These are phyloP conservation scores for Glaciozyma martinii DNA, from an alignment of 768 basidiomycete species.

Conservation along the genomic window DNA sequence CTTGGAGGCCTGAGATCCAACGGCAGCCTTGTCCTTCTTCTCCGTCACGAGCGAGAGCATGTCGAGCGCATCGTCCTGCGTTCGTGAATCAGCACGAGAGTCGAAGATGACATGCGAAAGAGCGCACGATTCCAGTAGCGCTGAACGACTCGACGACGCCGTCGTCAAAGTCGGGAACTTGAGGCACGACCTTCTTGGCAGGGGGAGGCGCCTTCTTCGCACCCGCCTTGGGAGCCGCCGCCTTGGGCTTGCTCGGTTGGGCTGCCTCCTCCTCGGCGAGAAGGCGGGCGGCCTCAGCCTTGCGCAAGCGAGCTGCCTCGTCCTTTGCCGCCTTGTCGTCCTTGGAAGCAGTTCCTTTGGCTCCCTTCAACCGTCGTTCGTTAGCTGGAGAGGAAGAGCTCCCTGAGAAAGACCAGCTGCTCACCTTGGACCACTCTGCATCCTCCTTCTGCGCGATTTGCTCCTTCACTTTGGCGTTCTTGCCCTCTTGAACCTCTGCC, in stretches of 20 bases:
- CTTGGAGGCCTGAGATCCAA: conserved; percentile 35
- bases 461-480: conserved; percentile 7
- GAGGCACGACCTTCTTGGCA: conserved; percentile 32
- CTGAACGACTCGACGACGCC: conserved; percentile 17
- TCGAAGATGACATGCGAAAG: background rate
- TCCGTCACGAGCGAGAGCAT: conserved; percentile 42
- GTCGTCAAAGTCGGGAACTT: conserved; percentile 29
- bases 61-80: conserved; percentile 39
- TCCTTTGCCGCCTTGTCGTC: conserved; percentile 29
- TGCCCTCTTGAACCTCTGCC: background rate
- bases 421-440: conserved; percentile 26
- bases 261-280: conserved; percentile 35
- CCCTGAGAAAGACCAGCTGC: no score
- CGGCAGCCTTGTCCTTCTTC: conserved; percentile 40
- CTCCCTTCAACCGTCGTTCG: conserved; percentile 11
- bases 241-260: conserved; percentile 19
- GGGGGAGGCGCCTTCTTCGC: conserved; percentile 35
- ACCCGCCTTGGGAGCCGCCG: conserved; percentile 35
- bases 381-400: no score
- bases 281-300: conserved; percentile 21
- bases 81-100: background rate
- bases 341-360: conserved; percentile 22
- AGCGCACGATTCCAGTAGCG: conserved; percentile 23
- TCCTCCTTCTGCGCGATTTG: conserved; percentile 17
- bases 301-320: conserved; percentile 1